Evolutionary conservation across 352 stramenopile genomes (phyloP), one percentile per base, ranked within the genome.

Genomic region (Pythium phragmiticola): DNA sequence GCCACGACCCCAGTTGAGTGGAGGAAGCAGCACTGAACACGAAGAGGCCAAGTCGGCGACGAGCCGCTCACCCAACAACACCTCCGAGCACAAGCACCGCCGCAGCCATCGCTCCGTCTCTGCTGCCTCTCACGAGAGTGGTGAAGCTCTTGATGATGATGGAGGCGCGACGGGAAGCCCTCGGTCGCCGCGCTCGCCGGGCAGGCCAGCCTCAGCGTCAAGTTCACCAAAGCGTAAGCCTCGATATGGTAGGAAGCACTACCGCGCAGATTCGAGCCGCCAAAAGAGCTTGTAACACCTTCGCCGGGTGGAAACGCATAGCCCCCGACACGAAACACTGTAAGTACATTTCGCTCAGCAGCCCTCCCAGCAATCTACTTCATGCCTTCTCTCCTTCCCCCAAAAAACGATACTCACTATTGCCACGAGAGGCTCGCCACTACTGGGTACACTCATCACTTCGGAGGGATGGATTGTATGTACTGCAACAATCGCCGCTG

Each of bases 401-500:
- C 3, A 9, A 39, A 39, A 63, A 63, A 63, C 52, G 17, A 51
- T 43, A 52, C 47, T 65, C 48, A 59, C 36, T 50, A 43, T n/a
- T 26, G 7, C 42, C 42, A 41, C 9, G 49, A 28, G 39, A 26
- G 28, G 36, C 48, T n/a, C 52, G n/a, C n/a, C 37, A 16, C 1
- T 49, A 41, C 21, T 19, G 50, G 30, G 16, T 46, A 52, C 16
- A 19, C 72, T 80, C 64, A 77, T 90, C 45, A 73, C 50, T 76
- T 73, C 23, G 60, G 58, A 23, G 82, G 82, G 49, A 92, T 87
- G n/a, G 74, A 78, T 64, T 77, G 69, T 64, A 95, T 86, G 72
- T 93, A 94, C 69, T 88, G 70, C 21, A 95, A 77, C 59, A 95
- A 72, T 34, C 81, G 80, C 33, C 70, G 77, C 70, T 93, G 77